Evolutionary conservation across 2,329 filamentous ascomycete species (phyloP).

Genomic region (Drechslera avenae): DNA sequence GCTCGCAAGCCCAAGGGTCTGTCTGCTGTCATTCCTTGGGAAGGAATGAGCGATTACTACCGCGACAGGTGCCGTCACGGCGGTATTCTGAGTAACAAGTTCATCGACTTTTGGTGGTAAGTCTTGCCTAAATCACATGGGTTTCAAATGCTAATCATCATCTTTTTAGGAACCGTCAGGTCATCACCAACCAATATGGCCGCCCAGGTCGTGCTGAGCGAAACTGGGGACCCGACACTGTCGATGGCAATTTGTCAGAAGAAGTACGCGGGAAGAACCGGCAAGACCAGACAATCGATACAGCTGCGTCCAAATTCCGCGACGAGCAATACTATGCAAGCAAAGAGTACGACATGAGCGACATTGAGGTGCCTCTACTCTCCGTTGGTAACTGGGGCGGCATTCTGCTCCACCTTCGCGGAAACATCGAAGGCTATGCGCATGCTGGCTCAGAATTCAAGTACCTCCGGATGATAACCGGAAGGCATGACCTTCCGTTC

Average conservation of each 20-base stretch:
- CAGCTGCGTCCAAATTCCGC: conserved; percentile 58
- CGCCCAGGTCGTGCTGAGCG: conserved; percentile 55
- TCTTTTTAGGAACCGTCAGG: conserved; percentile 62
- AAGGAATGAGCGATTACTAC: conserved; percentile 63
- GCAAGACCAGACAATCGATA: conserved; percentile 43
- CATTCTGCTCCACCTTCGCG: conserved; percentile 70
- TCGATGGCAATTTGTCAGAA: conserved; percentile 63
- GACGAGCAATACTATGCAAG: conserved; percentile 68
- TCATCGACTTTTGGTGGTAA: conserved; percentile 62
- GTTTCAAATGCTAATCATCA: background rate
- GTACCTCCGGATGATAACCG: conserved; percentile 71
- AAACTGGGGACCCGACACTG: conserved; percentile 61
- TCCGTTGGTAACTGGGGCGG: conserved; percentile 74
- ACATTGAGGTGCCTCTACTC: conserved; percentile 70
- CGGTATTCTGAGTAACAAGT: conserved; percentile 45
- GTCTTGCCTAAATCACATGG: background rate
- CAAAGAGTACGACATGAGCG: conserved; percentile 67
- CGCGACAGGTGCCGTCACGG: conserved; percentile 52
- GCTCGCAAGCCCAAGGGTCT: conserved; percentile 58
- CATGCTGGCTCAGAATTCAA: conserved; percentile 70
- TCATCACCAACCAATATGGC: conserved; percentile 72
- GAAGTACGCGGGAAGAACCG: conserved; percentile 59
- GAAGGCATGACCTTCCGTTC: conserved; percentile 73
- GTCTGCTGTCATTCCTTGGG: conserved; percentile 60
- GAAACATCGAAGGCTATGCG: conserved; percentile 69